Conservation (phyloP, 2,329 filamentous ascomycete genomes). For the Sporothrix globosa region DNA sequence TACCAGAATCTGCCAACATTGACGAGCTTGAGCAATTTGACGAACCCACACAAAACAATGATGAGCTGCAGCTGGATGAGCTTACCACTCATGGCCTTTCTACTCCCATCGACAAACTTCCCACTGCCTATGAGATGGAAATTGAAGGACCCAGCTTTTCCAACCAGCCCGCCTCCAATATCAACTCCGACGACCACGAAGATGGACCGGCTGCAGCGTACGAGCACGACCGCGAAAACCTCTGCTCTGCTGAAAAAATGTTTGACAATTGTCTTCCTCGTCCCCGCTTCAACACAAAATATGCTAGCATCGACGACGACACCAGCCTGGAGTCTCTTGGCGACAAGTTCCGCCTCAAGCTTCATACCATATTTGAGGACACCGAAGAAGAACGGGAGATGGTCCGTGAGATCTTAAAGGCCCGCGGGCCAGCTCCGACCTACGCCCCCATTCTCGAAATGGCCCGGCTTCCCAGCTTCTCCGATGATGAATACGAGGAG, state of each 20-base stretch:
- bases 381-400: background rate
- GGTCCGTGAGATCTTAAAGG: background rate
- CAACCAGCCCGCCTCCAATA: background rate
- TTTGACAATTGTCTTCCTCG: background rate
- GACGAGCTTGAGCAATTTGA: background rate
- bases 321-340: background rate
- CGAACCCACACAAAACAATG: background rate
- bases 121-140: background rate
- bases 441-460: conserved; percentile 18
- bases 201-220: background rate
- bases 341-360: background rate
- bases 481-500: conserved; percentile 6
- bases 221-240: background rate
- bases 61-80: background rate
- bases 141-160: background rate
- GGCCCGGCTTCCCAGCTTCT: background rate
- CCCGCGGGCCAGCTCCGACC: background rate
- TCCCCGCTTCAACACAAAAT: background rate
- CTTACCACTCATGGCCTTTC: background rate
- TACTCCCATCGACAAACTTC: background rate
- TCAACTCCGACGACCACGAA: background rate
- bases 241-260: conserved; percentile 21
- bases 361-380: conserved; percentile 1
- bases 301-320: conserved; percentile 10
- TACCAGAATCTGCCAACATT: background rate